A percentile compares a stretch with the other conserved stretches of the same genome.
phyloP scores from a whole-genome alignment of 305 asterid species.

The Nicotiana rustica region DNA sequence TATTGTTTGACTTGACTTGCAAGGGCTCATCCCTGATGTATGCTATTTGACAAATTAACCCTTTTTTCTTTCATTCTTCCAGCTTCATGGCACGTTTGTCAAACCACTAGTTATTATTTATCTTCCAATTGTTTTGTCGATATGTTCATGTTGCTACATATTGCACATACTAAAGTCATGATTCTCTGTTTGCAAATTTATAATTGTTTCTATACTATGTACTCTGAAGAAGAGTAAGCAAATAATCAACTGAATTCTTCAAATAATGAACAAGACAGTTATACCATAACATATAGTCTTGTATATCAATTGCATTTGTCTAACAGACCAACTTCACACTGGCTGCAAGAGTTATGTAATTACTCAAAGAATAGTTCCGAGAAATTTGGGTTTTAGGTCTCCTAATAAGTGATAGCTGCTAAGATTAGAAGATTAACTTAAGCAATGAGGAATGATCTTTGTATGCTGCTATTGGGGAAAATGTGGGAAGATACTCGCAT shows the following conservation, averaged over 20 bases:
- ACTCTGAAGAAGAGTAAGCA: neutral
- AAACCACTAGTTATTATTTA: slow-evolving; percentile 7
- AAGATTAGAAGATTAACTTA: neutral
- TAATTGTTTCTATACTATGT: neutral
- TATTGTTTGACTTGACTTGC: slow-evolving; percentile 23
- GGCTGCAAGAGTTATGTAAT: slow-evolving; percentile 2
- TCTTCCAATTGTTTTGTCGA: slow-evolving; percentile 1
- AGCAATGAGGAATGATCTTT: neutral
- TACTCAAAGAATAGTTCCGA: neutral
- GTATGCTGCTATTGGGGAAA: neutral
- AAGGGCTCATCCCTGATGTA: neutral
- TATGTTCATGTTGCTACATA: neutral
- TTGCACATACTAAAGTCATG: neutral
- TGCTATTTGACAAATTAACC: slow-evolving; percentile 3
- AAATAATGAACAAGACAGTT: neutral
- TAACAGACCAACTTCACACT: neutral
- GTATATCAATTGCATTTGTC: neutral
- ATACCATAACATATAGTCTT: neutral
- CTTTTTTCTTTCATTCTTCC: slow-evolving; percentile 26
- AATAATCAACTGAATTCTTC: neutral
- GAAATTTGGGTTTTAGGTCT: neutral
- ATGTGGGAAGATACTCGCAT: neutral
- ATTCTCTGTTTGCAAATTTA: neutral
- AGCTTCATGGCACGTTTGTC: neutral
- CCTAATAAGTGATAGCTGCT: neutral